Conservation (phyloP, 495 filamentous ascomycete genomes). For the Sordaria brevicollis region DNA sequence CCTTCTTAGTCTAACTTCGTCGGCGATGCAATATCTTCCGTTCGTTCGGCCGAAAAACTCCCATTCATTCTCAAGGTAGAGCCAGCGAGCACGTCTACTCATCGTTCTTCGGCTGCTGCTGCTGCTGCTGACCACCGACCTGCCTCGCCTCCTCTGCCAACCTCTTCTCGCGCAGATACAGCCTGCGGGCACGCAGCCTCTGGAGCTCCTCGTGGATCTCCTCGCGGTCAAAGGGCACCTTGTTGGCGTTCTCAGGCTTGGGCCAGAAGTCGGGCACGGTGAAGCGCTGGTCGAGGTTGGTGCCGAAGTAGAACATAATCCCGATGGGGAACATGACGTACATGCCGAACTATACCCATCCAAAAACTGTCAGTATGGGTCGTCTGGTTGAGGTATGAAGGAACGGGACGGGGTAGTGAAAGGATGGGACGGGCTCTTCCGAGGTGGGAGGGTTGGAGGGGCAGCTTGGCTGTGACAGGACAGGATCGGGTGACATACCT, state of each 20-base stretch:
- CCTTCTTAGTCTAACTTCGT: neutral
- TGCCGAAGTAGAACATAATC: conserved; percentile 99
- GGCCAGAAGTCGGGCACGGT: conserved; percentile 89
- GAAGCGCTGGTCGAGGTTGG: conserved; percentile 91
- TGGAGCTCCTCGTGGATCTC: conserved; percentile 74
- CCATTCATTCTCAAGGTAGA: too few relatives aligned
- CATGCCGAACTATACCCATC: conserved; percentile 92
- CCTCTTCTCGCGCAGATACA: conserved; percentile 49
- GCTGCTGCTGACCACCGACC: conserved; percentile 25
- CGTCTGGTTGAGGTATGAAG: neutral
- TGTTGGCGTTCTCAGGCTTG: conserved; percentile 71
- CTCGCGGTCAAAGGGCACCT: conserved; percentile 77
- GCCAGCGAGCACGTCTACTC: too few relatives aligned
- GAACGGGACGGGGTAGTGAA: neutral
- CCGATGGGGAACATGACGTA: conserved; percentile 98
- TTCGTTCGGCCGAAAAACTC: too few relatives aligned
- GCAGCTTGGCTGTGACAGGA: neutral
- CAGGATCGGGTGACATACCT: conserved; percentile 44
- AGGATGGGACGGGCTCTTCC: conserved; percentile 1
- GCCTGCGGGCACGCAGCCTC: conserved; percentile 51
- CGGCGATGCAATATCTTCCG: too few relatives aligned
- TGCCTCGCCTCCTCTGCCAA: conserved; percentile 43
- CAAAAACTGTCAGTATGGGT: neutral
- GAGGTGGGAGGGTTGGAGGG: neutral
- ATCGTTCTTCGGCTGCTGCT: conserved; percentile 20